Conservation (phyloP, 805 yeast genomes). For the Ogataea philodendri region DNA sequence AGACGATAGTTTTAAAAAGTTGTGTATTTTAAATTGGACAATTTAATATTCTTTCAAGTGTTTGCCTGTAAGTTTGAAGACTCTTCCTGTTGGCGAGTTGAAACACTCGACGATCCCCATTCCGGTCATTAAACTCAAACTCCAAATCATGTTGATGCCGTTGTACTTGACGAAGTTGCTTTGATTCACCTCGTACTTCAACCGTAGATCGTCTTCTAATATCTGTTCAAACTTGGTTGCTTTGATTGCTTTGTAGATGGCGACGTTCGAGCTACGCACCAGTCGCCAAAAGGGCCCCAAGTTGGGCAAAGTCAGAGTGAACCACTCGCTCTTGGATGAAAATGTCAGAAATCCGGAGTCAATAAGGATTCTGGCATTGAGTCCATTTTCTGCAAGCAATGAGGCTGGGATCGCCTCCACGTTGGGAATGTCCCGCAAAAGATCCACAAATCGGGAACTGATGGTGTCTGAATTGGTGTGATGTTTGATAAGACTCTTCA, state of each 20-base stretch:
- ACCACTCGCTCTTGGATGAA: conserved; percentile 33
- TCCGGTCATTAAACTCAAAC: conserved; percentile 50
- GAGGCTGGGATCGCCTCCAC: conserved; percentile 28
- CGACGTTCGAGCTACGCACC: conserved; percentile 42
- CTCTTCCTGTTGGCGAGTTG: conserved; percentile 52
- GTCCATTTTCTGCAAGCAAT: conserved; percentile 19
- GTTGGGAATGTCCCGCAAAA: conserved; percentile 24
- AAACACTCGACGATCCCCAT: conserved; percentile 52
- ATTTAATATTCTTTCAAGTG: conserved; percentile 5
- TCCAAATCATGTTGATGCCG: conserved; percentile 51
- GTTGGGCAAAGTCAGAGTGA: conserved; percentile 47
- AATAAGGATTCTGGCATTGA: conserved; percentile 35
- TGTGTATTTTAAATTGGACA: conserved; percentile 2
- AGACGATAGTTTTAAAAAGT: not conserved
- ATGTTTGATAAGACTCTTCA: conserved; percentile 15
- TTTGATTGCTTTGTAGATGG: conserved; percentile 41
- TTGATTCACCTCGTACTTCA: conserved; percentile 46
- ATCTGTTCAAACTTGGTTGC: conserved; percentile 42
- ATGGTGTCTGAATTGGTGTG: not conserved
- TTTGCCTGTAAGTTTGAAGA: conserved; percentile 49
- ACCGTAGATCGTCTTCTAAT: conserved; percentile 40
- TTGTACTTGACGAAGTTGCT: conserved; percentile 46
- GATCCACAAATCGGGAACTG: conserved; percentile 16
- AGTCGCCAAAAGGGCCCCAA: conserved; percentile 49
- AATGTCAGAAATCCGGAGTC: conserved; percentile 44